Evolutionary conservation across 2,329 filamentous ascomycete genomes (phyloP).

Genomic region (Metarhizium rileyi): DNA sequence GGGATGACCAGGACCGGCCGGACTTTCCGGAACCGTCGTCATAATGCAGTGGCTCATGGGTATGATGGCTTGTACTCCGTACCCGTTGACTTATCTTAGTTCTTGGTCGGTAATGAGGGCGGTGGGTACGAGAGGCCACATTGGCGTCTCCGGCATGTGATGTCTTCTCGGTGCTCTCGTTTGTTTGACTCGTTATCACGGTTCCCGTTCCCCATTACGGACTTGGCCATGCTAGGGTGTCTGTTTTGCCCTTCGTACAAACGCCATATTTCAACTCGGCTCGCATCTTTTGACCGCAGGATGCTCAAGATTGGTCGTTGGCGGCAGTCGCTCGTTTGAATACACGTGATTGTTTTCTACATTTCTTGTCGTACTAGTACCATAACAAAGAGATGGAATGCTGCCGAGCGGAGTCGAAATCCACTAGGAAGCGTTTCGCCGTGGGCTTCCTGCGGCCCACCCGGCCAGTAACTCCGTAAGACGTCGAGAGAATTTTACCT

Average conservation of each 20-base stretch:
- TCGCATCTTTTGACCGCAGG: not conserved
- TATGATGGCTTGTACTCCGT: no score
- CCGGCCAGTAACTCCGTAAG: no score
- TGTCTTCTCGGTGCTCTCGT: not conserved
- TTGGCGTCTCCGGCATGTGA: not conserved
- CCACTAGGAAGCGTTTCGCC: not conserved
- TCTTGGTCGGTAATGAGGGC: not conserved
- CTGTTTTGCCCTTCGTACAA: no score
- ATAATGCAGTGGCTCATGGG: not conserved
- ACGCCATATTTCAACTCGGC: not conserved
- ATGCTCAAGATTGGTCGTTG: no score
- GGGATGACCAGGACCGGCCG: not conserved
- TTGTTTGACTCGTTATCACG: not conserved
- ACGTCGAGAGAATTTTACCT: not conserved
- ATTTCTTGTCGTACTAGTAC: no score
- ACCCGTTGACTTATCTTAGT: no score
- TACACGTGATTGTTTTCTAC: no score
- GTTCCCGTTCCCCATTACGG: not conserved
- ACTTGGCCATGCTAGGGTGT: no score
- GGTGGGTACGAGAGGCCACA: not conserved
- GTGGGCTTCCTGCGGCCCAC: not conserved
- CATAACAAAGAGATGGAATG: not conserved
- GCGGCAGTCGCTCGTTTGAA: no score
- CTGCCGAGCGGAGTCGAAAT: not conserved
- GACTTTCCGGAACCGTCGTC: constrained; percentile 1